A percentile compares a stretch with the other conserved stretches of the same genome.
These are phyloP conservation scores for Coix lacrymajobi DNA, from an alignment of 176 grass and related monocot species.

Conservation along the genomic window DNA sequence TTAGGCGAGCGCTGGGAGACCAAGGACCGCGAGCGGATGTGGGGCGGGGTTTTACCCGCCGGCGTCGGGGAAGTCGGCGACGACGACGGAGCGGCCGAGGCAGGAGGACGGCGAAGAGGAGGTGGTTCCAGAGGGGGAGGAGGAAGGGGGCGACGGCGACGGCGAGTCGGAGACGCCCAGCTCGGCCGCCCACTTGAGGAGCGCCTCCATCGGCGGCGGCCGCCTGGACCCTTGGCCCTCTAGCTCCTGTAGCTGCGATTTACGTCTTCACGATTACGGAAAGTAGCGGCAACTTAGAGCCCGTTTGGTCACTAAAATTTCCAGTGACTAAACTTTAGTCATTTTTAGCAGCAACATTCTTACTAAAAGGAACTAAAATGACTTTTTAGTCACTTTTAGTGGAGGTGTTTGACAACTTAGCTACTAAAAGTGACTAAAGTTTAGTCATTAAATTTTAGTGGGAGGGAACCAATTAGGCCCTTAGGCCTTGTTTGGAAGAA, in stretches of 20 bases:
- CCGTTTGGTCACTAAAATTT: too few relatives aligned
- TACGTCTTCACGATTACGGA: background rate
- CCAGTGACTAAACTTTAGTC: too few relatives aligned
- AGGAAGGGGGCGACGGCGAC: background rate
- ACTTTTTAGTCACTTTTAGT: too few relatives aligned
- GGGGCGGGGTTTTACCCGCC: slow-evolving; percentile 49
- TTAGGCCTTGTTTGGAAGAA: too few relatives aligned
- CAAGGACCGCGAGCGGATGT: background rate
- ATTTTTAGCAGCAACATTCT: too few relatives aligned
- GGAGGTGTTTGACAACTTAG: too few relatives aligned
- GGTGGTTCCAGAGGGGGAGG: background rate
- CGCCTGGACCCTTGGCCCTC: background rate
- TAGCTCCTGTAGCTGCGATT: background rate
- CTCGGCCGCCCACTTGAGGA: slow-evolving; percentile 75
- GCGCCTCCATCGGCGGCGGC: slow-evolving; percentile 38
- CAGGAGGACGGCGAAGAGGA: slow-evolving; percentile 27
- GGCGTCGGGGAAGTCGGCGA: slow-evolving; percentile 65
- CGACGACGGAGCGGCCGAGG: slow-evolving; percentile 52
- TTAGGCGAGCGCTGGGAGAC: background rate
- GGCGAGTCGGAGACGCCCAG: slow-evolving; percentile 67
- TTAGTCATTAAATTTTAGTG: too few relatives aligned
- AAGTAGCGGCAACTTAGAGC: background rate
- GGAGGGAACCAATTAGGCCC: too few relatives aligned
- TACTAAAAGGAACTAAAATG: too few relatives aligned
- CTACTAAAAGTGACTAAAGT: too few relatives aligned